Percentiles rank a stretch among this genome's conserved stretches.
phyloP scores from a whole-genome alignment of 257 asterid species.

The Euphrasia confusa region DNA sequence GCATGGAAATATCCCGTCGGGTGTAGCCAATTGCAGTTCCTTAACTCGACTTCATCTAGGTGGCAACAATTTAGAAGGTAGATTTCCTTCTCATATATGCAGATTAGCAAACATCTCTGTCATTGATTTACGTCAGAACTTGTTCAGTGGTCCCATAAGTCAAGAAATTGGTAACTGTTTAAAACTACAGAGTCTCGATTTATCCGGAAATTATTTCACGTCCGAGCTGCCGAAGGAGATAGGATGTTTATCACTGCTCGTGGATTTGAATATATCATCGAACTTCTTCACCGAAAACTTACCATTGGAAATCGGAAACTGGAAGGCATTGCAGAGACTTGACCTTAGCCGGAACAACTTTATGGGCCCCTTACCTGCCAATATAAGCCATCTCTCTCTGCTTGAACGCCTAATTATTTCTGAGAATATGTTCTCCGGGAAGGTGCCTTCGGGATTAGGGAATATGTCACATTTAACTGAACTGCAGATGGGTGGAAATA shows the following conservation, averaged over 20 bases:
- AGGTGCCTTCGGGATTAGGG: constrained; percentile 69
- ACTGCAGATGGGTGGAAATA: constrained; percentile 85
- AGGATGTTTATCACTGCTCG: constrained; percentile 65
- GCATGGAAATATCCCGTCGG: constrained; percentile 63
- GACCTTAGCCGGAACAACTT: constrained; percentile 81
- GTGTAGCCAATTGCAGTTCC: constrained; percentile 52
- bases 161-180: constrained; percentile 53
- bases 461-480: constrained; percentile 75
- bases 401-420: constrained; percentile 79
- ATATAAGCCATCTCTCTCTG: constrained; percentile 59
- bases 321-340: constrained; percentile 74
- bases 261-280: constrained; percentile 67
- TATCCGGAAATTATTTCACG: constrained; percentile 63
- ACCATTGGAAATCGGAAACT: constrained; percentile 56
- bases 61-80: constrained; percentile 51
- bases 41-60: constrained; percentile 67
- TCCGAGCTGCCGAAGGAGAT: constrained; percentile 65
- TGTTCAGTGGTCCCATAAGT: constrained; percentile 62
- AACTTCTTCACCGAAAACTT: constrained; percentile 53
- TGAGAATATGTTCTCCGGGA: constrained; percentile 60
- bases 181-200: constrained; percentile 77
- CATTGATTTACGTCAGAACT: constrained; percentile 71
- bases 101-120: constrained; percentile 65
- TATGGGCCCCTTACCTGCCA: constrained; percentile 46
- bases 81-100: constrained; percentile 72